These are phyloP conservation scores for Aureobasidium sp. DNA, from an alignment of 2,329 filamentous ascomycete genomes.

Conservation along the genomic window DNA sequence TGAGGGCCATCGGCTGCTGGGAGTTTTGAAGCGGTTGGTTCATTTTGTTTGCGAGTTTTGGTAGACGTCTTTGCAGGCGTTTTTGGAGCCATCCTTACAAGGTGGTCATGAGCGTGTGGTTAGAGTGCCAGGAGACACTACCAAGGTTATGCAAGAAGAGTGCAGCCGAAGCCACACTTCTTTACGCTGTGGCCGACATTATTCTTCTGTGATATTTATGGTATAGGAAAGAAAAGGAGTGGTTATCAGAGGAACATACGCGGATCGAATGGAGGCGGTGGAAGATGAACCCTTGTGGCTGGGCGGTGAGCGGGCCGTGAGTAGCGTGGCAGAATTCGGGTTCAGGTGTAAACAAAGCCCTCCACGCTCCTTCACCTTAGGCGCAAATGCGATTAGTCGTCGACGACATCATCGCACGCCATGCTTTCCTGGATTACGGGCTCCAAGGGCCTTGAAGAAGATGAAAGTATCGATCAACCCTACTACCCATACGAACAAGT, in stretches of 20 bases:
- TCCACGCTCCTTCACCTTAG: background rate
- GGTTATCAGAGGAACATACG: slow-evolving; percentile 9
- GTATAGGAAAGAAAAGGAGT: background rate
- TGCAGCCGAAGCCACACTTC: slow-evolving; percentile 43
- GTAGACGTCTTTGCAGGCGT: slow-evolving; percentile 34
- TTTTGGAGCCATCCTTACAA: slow-evolving; percentile 42
- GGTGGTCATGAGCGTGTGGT: slow-evolving; percentile 18
- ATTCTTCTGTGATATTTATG: background rate
- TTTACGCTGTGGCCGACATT: slow-evolving; percentile 32
- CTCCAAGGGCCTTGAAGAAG: slow-evolving; percentile 2
- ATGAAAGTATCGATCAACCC: background rate
- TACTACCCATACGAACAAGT: background rate
- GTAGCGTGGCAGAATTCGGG: background rate
- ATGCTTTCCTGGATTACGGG: slow-evolving; percentile 20
- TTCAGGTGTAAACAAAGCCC: slow-evolving; percentile 2
- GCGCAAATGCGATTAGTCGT: background rate
- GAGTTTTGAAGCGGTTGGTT: slow-evolving; percentile 18
- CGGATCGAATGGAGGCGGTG: background rate
- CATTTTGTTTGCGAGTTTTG: slow-evolving; percentile 22
- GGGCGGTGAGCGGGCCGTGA: slow-evolving; percentile 1
- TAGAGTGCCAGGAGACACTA: slow-evolving; percentile 12
- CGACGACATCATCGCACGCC: background rate
- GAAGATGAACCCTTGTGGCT: background rate
- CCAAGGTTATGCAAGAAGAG: slow-evolving; percentile 23
- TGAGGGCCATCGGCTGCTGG: slow-evolving; percentile 19